Evolutionary conservation across 768 basidiomycete species (phyloP).

Genomic region (Boletus sensibilis): DNA sequence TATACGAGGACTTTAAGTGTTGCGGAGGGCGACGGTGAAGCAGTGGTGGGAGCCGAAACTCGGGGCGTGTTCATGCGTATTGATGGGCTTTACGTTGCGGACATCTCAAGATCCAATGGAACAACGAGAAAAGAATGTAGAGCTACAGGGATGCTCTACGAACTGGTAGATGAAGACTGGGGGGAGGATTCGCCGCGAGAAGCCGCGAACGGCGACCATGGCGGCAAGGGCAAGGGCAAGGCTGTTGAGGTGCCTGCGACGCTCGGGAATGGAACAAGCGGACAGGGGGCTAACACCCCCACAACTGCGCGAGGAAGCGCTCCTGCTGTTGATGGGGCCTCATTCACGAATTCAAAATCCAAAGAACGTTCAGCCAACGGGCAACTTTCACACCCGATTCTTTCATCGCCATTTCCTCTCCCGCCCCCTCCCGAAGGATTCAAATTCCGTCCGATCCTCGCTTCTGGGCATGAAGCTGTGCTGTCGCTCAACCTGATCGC

Average conservation of each 20-base stretch:
- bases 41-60: slow-evolving; percentile 25
- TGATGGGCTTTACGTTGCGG: slow-evolving; percentile 63
- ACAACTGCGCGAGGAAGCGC: slow-evolving; percentile 16
- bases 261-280: slow-evolving; percentile 3
- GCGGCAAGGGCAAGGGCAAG: slow-evolving; percentile 34
- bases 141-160: slow-evolving; percentile 72
- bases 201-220: slow-evolving; percentile 1
- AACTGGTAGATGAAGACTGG: slow-evolving; percentile 77
- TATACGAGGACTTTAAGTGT: slow-evolving; percentile 22
- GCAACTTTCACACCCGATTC: slow-evolving; percentile 39
- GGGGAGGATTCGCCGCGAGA: slow-evolving; percentile 37
- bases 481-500: slow-evolving; percentile 69
- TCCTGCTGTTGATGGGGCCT: slow-evolving; percentile 16
- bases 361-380: slow-evolving; percentile 24
- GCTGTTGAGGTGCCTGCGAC: slow-evolving; percentile 24
- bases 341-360: slow-evolving; percentile 8
- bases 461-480: slow-evolving; percentile 59
- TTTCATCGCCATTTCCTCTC: slow-evolving; percentile 39
- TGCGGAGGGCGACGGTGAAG: slow-evolving; percentile 5
- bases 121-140: slow-evolving; percentile 54
- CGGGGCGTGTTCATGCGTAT: slow-evolving; percentile 74
- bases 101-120: slow-evolving; percentile 45
- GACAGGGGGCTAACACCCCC: background rate
- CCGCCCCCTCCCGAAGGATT: slow-evolving; percentile 68
- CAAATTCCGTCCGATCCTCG: slow-evolving; percentile 66